Conservation (phyloP, 2,329 filamentous ascomycete species). For the Rachicladosporium sp. region DNA sequence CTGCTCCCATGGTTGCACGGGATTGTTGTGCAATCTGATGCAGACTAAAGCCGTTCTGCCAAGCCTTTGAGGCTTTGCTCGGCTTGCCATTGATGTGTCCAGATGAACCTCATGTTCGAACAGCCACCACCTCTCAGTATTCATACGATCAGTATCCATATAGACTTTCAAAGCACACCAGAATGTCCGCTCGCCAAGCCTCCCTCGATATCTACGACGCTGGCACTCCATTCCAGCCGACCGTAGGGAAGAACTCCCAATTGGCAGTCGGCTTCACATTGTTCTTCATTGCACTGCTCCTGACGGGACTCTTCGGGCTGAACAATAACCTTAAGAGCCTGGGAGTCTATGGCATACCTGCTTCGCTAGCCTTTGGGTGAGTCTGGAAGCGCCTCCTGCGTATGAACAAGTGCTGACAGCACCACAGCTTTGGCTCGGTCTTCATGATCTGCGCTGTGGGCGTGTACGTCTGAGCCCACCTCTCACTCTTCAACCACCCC, state of each 20-base stretch:
- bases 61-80: no score
- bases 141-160: no score
- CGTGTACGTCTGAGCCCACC: slow-evolving; percentile 69
- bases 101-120: no score
- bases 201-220: no score
- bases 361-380: slow-evolving; percentile 82
- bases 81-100: no score
- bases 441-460: slow-evolving; percentile 99
- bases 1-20: no score
- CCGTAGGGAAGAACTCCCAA: slow-evolving; percentile 70
- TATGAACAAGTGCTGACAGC: slow-evolving; percentile 3
- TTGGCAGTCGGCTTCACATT: slow-evolving; percentile 70
- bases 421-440: slow-evolving; percentile 70
- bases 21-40: no score
- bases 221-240: slow-evolving; percentile 66
- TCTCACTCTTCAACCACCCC: no score
- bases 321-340: slow-evolving; percentile 74
- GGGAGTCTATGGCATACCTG: slow-evolving; percentile 67
- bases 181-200: slow-evolving; percentile 25
- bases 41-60: no score
- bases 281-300: slow-evolving; percentile 54
- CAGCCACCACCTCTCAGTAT: no score
- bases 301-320: slow-evolving; percentile 71
- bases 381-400: slow-evolving; percentile 21
- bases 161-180: no score